Evolutionary conservation across 768 basidiomycete genomes (phyloP), one percentile per base, ranked within the genome.

Genomic region (Naganishia onofrii): DNA sequence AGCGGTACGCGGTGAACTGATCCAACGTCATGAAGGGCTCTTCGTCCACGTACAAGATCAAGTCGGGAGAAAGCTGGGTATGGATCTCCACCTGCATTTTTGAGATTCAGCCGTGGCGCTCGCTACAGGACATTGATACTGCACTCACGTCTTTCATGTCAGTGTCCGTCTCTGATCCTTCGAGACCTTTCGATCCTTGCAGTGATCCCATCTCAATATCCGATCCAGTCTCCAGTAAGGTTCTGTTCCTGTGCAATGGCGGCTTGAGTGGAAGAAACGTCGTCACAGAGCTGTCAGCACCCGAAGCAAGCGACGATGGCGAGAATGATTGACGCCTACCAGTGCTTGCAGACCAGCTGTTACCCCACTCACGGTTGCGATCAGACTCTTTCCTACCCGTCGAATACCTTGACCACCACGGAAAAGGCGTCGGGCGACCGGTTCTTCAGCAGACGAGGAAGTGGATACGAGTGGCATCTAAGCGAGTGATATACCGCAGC

Each of bases 311-410:
- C 42, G 29, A 2, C 26, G 23, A 44, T 38, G 8, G 19, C 6
- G 9, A 63, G 57, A 21, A 28, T 17, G 12, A 12, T 21, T 34
- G 36, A 5, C 23, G 29, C 60, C 46, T 15, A 63, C 60, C 9
- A 63, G 38, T 23, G 60, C 60, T 15, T 44, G 60, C 38, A 63
- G 26, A 42, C 60, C 60, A n/a, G 60, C 60, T 63, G 60, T 63
- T 3, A 63, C 60, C 10, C 38, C 60, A 15, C 60, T 63, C 10
- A 63, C 60, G 23, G 60, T 63, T 3, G 60, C 60, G 38, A 44
- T 26, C 36, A 63, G 29, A 13, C 21, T 28, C 48, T 26, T 51
- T n/a, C n/a, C 23, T n/a, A 51, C 23, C 7, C n/a, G 48, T 7
- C 48, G 48, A 12, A 51, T 7, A 51, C 44, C 44, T 46, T 46